These are phyloP conservation scores for Nematodospora valgi DNA, from an alignment of 805 yeast species.

Conservation along the genomic window DNA sequence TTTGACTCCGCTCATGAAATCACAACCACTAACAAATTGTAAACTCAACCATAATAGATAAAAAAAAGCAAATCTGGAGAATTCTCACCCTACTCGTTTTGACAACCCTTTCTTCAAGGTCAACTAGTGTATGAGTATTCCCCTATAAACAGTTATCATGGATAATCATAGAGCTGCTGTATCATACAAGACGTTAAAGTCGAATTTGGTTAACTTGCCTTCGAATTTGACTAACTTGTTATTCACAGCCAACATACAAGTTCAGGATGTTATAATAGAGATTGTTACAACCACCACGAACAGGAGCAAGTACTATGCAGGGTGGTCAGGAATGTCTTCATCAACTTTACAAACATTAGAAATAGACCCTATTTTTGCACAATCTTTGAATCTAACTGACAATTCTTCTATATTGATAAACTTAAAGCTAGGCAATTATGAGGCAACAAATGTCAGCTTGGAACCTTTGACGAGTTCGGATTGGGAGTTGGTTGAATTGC, in stretches of 20 bases:
- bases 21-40: too few species aligned
- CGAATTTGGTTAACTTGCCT: constrained; percentile 57
- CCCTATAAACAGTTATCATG: too few species aligned
- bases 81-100: too few species aligned
- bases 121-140: too few species aligned
- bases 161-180: constrained; percentile 32
- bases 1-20: too few species aligned
- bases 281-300: constrained; percentile 16
- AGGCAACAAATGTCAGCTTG: constrained; percentile 60
- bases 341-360: constrained; percentile 40
- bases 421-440: constrained; percentile 47
- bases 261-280: constrained; percentile 59
- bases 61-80: too few species aligned
- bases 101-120: too few species aligned
- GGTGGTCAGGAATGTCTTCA: constrained; percentile 64
- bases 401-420: constrained; percentile 35
- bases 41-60: too few species aligned
- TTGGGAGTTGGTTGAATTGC: constrained; percentile 87
- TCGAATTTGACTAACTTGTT: constrained; percentile 42
- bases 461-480: constrained; percentile 78
- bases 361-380: constrained; percentile 67
- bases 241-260: constrained; percentile 49
- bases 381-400: constrained; percentile 44
- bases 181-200: constrained; percentile 32
- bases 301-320: constrained; percentile 40